Evolutionary conservation across 2,329 filamentous ascomycete genomes (phyloP).

Genomic region (Cephalotrichum gorgonifer): DNA sequence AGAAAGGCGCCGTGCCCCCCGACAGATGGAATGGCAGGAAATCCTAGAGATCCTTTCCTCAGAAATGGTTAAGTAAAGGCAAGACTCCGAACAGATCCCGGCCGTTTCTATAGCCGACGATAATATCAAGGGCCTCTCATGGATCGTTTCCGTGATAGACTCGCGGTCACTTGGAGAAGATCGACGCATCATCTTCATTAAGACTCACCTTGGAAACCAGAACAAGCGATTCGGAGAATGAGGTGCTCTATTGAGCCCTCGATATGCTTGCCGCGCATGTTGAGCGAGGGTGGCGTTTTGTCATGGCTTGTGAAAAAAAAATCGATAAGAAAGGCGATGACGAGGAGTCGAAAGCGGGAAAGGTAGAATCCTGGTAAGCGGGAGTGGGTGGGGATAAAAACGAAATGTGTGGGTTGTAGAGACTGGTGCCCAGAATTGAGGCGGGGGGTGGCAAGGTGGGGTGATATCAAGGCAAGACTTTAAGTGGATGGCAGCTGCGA

Average conservation of each 20-base stretch:
- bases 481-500: too few species aligned
- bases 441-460: not conserved
- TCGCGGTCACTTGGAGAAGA: not conserved
- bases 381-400: too few species aligned
- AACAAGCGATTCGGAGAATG: slow-evolving; percentile 9
- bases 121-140: too few species aligned
- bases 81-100: too few species aligned
- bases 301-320: slow-evolving; percentile 1
- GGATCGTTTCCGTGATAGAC: not conserved
- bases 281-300: not conserved
- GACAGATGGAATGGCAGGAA: too few species aligned
- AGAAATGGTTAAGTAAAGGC: too few species aligned
- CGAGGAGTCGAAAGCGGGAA: slow-evolving; percentile 5
- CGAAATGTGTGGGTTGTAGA: not conserved
- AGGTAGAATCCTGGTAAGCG: not conserved
- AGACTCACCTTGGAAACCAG: slow-evolving; percentile 9
- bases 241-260: slow-evolving; percentile 10
- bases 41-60: too few species aligned
- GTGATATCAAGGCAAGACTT: too few species aligned
- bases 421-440: not conserved
- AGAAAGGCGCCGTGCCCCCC: too few species aligned
- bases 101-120: too few species aligned
- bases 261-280: slow-evolving; percentile 7
- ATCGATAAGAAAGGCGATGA: not conserved
- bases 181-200: not conserved